Evolutionary conservation across 176 grass and related monocot genomes (phyloP).

Genomic region (Coix lacrymajobi): DNA sequence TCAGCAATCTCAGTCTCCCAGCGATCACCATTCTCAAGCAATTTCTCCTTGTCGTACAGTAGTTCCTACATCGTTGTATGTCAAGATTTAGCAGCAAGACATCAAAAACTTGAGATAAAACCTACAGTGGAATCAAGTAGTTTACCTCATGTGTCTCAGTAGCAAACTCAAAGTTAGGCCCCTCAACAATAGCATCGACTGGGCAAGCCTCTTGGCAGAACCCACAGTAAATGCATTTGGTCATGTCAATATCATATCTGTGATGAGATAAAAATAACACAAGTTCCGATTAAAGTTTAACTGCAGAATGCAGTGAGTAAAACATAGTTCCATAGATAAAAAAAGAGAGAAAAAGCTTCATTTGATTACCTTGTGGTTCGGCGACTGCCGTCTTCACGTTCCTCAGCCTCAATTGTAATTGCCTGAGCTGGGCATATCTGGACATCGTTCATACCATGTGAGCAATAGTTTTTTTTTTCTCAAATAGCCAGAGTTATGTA

Average conservation of each 20-base stretch:
- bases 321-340: background rate
- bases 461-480: background rate
- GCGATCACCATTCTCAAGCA: constrained; percentile 90
- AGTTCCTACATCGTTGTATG: constrained; percentile 47
- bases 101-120: background rate
- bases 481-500: background rate
- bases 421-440: constrained; percentile 98
- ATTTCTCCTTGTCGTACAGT: constrained; percentile 98
- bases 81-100: background rate
- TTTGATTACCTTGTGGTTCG: constrained; percentile 79
- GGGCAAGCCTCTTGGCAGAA: constrained; percentile 99
- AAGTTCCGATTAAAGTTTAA: constrained; percentile 6
- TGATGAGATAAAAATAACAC: background rate
- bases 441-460: background rate
- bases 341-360: background rate
- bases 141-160: constrained; percentile 96
- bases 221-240: constrained; percentile 98
- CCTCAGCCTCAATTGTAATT: constrained; percentile 98
- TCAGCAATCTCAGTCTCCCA: constrained; percentile 98
- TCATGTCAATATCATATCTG: constrained; percentile 99
- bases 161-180: constrained; percentile 96
- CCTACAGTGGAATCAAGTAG: background rate
- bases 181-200: constrained; percentile 98
- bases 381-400: constrained; percentile 96
- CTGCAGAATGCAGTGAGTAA: background rate